Evolutionary conservation across 1,139 yeast species (phyloP).

Genomic region (Geotrichum aggregatum): DNA sequence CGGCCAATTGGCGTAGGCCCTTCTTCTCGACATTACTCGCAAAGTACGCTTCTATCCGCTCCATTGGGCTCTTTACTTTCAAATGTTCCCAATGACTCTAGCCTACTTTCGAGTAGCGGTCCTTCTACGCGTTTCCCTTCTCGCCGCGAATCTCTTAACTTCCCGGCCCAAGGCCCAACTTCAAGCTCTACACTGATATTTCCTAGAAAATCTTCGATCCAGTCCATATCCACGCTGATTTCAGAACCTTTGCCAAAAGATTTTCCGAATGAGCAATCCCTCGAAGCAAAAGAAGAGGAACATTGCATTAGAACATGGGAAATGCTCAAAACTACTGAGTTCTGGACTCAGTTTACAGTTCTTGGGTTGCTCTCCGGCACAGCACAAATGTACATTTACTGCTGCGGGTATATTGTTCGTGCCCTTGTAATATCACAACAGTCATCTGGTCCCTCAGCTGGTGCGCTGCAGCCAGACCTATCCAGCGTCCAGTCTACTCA

Average conservation of each 20-base stretch:
- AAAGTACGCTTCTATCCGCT: neutral
- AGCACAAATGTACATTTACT: conserved; percentile 67
- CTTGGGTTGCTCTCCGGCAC: conserved; percentile 60
- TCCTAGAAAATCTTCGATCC: neutral
- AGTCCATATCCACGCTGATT: neutral
- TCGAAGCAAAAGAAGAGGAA: neutral
- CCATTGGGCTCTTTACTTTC: conserved; percentile 6
- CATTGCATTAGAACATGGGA: conserved; percentile 4
- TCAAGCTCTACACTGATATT: neutral
- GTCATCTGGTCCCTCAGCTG: neutral
- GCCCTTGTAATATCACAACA: conserved; percentile 41
- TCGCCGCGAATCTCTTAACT: neutral
- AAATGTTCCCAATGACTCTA: too few species aligned
- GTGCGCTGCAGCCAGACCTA: too few species aligned
- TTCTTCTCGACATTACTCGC: neutral
- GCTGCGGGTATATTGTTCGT: conserved; percentile 62
- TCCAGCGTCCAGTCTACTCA: conserved; percentile 44
- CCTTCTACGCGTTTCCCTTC: neutral
- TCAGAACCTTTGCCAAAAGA: neutral
- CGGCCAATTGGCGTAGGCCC: neutral
- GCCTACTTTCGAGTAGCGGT: neutral
- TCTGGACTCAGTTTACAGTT: conserved; percentile 42
- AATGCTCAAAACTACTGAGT: conserved; percentile 24
- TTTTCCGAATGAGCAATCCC: too few species aligned
- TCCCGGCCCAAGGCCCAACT: neutral